phyloP scores from a whole-genome alignment of 164 flowering plant species.

The Paratinospora sagittata region DNA sequence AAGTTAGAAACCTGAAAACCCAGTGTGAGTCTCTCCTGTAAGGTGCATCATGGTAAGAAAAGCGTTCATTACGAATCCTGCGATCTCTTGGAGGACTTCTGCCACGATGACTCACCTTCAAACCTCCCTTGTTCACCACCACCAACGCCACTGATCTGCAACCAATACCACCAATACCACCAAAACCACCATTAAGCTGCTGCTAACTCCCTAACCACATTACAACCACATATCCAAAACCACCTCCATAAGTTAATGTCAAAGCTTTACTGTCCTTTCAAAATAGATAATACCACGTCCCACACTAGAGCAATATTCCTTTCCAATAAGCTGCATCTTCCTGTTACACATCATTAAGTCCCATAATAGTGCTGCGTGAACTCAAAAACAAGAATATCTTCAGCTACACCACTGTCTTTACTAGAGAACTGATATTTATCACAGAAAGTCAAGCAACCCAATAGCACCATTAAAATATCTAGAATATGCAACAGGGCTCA shows the following conservation, averaged over 20 bases:
- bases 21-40: conserved; percentile 41
- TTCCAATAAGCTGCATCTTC: conserved; percentile 20
- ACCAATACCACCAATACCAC: conserved; percentile 9
- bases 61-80: conserved; percentile 37
- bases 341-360: conserved; percentile 4
- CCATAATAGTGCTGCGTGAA: conserved; percentile 6
- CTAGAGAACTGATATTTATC: neutral
- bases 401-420: conserved; percentile 15
- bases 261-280: conserved; percentile 23
- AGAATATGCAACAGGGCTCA: no score
- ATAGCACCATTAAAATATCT: no score
- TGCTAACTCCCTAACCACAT: conserved; percentile 48
- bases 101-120: conserved; percentile 38
- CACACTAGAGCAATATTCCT: conserved; percentile 16
- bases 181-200: conserved; percentile 33
- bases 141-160: conserved; percentile 23
- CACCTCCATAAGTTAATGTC: conserved; percentile 37
- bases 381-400: conserved; percentile 2
- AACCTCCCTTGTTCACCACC: conserved; percentile 24
- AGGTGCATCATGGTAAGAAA: conserved; percentile 44
- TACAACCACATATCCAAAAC: conserved; percentile 40
- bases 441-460: neutral
- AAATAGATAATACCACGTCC: conserved; percentile 21
- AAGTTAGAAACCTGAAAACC: conserved; percentile 43
- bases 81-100: conserved; percentile 44